phyloP scores from a whole-genome alignment of 441 rosid genomes.

The Corymbia calophylla region DNA sequence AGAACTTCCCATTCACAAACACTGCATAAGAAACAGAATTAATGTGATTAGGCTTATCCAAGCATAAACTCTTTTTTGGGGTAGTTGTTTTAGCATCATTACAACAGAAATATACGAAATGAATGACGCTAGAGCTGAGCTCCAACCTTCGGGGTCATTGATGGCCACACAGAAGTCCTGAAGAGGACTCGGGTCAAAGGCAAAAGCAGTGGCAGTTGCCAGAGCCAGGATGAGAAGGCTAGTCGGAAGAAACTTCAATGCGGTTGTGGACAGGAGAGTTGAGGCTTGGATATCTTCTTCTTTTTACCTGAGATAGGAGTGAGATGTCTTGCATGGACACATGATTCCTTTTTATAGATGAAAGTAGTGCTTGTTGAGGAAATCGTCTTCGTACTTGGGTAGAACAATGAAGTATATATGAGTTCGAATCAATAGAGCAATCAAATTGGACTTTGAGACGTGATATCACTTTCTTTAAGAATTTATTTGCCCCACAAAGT shows the following conservation, averaged over 20 bases:
- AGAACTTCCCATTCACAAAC: not conserved
- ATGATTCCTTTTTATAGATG: not conserved
- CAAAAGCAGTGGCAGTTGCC: not conserved
- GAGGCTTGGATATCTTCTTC: not conserved
- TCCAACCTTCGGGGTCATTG: not conserved
- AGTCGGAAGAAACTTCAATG: not conserved
- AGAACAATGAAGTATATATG: no score
- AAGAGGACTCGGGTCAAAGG: not conserved
- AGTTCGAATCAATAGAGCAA: no score
- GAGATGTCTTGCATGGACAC: not conserved
- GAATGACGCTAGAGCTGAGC: not conserved
- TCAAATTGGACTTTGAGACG: no score
- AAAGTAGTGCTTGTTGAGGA: not conserved
- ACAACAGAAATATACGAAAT: not conserved
- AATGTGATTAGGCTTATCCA: not conserved
- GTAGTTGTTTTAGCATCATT: not conserved
- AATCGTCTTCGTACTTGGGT: no score
- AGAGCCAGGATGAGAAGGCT: not conserved
- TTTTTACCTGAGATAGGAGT: not conserved
- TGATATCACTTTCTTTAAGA: no score
- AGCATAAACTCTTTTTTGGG: not conserved
- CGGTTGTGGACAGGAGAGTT: not conserved
- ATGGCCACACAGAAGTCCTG: not conserved
- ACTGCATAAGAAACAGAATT: not conserved
- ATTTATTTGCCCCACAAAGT: no score